Conservation (phyloP, 176 grass and related monocot genomes). For the Cenchrus fungigraminus region DNA sequence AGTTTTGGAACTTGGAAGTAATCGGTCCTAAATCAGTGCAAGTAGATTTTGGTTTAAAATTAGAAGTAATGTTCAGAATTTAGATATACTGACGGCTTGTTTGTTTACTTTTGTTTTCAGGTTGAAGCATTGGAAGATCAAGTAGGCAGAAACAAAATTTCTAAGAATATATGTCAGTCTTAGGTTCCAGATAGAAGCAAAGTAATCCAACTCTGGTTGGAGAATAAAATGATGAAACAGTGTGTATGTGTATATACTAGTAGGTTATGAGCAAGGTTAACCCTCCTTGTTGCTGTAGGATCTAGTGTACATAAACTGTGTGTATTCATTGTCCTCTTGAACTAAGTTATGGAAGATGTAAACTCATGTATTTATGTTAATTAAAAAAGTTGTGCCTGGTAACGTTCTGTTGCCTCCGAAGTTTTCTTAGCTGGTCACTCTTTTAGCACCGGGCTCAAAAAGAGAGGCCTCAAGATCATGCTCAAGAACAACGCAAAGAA, state of each 20-base stretch:
- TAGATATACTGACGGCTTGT: slow-evolving; percentile 26
- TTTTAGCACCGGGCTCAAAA: slow-evolving; percentile 17
- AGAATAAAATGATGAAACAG: slow-evolving; percentile 47
- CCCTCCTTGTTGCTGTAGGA: slow-evolving; percentile 23
- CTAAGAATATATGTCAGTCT: slow-evolving; percentile 6
- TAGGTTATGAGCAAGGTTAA: slow-evolving; percentile 41
- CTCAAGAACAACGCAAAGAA: slow-evolving; percentile 45
- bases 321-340: slow-evolving; percentile 25
- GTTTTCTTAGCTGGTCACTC: background rate
- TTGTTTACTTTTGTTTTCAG: slow-evolving; percentile 37
- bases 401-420: slow-evolving; percentile 20
- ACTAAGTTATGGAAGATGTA: slow-evolving; percentile 40
- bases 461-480: slow-evolving; percentile 23
- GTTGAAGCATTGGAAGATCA: slow-evolving; percentile 31
- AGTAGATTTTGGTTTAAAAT: background rate
- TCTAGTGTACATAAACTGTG: slow-evolving; percentile 33
- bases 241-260: slow-evolving; percentile 34
- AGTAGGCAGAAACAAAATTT: slow-evolving; percentile 18
- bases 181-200: slow-evolving; percentile 32
- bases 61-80: slow-evolving; percentile 26
- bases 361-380: slow-evolving; percentile 33
- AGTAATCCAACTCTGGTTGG: slow-evolving; percentile 46
- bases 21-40: background rate
- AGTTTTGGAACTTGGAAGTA: background rate
- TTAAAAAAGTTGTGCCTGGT: background rate